phyloP scores from a whole-genome alignment of 495 filamentous ascomycete genomes.

The Penicillium turbatum region DNA sequence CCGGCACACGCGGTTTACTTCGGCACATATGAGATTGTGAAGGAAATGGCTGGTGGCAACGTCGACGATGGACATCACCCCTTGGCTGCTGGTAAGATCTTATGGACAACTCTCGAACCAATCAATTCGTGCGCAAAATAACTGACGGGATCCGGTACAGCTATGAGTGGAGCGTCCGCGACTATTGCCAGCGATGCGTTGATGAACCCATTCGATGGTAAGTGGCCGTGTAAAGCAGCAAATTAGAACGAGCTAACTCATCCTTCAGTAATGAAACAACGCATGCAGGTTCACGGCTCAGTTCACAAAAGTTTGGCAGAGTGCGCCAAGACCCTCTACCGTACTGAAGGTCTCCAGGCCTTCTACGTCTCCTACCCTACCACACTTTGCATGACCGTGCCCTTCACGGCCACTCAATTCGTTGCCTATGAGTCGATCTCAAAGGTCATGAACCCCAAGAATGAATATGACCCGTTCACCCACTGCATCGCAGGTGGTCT shows the following conservation, averaged over 20 bases:
- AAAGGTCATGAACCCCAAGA: constrained; percentile 78
- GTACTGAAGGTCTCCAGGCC: constrained; percentile 78
- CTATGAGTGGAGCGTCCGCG: constrained; percentile 85
- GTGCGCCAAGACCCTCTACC: constrained; percentile 83
- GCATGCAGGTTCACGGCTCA: constrained; percentile 98
- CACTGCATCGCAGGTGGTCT: constrained; percentile 90
- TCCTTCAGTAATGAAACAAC: constrained; percentile 87
- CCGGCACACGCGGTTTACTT: constrained; percentile 98
- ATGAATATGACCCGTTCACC: constrained; percentile 84
- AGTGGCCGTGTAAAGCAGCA: constrained; percentile 17
- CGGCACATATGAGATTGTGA: constrained; percentile 94
- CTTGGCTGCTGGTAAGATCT: constrained; percentile 71
- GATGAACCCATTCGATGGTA: constrained; percentile 99
- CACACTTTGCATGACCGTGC: constrained; percentile 96
- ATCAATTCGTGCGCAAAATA: neutral
- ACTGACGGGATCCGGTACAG: constrained; percentile 41
- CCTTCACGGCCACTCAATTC: constrained; percentile 94
- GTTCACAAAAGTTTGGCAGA: constrained; percentile 76
- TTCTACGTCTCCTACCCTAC: constrained; percentile 99
- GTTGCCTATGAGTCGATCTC: constrained; percentile 96
- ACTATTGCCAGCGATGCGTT: constrained; percentile 96
- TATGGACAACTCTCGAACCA: neutral
- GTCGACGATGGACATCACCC: constrained; percentile 85
- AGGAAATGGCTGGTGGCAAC: constrained; percentile 93
- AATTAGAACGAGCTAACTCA: constrained; percentile 12